Conservation (phyloP, 2,329 filamentous ascomycete genomes). For the Cercospora sp. region DNA sequence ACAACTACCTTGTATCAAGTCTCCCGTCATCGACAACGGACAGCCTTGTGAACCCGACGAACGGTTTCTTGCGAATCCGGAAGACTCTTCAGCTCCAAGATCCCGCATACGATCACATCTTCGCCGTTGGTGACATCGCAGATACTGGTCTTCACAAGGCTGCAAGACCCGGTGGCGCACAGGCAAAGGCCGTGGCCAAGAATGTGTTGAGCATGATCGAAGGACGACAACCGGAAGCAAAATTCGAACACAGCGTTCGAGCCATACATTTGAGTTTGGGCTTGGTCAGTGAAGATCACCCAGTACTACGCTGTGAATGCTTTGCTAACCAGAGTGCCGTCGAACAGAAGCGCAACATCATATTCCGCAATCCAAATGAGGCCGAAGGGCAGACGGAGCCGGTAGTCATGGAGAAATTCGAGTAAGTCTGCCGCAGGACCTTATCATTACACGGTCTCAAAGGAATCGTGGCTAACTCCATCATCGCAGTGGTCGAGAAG, state of each 20-base stretch:
- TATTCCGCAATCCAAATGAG: constrained; percentile 26
- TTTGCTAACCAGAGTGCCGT: neutral
- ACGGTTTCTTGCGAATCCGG: constrained; percentile 47
- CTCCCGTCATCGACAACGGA: constrained; percentile 50
- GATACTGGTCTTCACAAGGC: constrained; percentile 55
- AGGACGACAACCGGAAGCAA: neutral
- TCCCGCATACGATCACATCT: constrained; percentile 54
- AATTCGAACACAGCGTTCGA: constrained; percentile 14
- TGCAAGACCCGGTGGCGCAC: constrained; percentile 56
- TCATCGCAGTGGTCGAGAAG: constrained; percentile 18
- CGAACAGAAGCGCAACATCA: constrained; percentile 21
- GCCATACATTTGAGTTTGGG: constrained; percentile 27
- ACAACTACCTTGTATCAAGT: constrained; percentile 55
- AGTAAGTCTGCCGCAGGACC: constrained; percentile 7
- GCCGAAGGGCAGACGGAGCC: constrained; percentile 23
- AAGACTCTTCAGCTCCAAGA: constrained; percentile 60
- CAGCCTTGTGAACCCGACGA: constrained; percentile 22
- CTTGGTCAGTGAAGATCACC: neutral
- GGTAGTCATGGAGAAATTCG: constrained; percentile 21
- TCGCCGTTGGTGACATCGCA: constrained; percentile 65
- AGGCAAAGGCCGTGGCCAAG: constrained; percentile 55
- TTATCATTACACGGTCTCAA: neutral
- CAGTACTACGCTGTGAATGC: neutral
- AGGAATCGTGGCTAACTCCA: neutral
- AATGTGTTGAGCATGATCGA: constrained; percentile 56